Base-by-base conservation (phyloP, 75 land plant species). In the Larix kaempferi region DNA sequence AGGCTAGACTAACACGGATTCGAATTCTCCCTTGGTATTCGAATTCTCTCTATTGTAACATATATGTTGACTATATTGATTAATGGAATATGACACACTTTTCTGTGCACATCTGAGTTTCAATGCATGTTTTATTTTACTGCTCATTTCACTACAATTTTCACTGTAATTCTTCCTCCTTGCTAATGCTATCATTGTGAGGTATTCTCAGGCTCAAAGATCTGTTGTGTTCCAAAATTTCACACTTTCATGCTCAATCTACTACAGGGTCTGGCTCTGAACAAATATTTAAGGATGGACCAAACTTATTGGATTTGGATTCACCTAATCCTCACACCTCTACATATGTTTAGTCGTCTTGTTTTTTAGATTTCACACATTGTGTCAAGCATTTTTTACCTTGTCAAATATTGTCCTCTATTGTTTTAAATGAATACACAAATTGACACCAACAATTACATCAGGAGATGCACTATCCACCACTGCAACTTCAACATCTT, bases 391-490 rank as follows among this genome's bases (percentile, higher is more conserved):
- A n/a, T 17, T 80, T 21, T 81, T 74, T 23, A 55, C 75, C 75
- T 16, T 25, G 17, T 55, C 56, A 52, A 26, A 74, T 56, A 25
- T 74, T 22, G 26, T 55, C 57, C 19, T 52, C 75, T 19, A 25
- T 23, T 12, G 57, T 74, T 4, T 25, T 74, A 12, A 25, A 14
- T 5, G 17, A 84, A 75, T 56, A n/a, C 82, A 35, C 56, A 71
- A 35, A 25, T 74, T 2, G 33, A 39, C 77, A 71, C 52, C 66
- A 78, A 22, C 91, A 86, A 79, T 55, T 82, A 1, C 82, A 83
- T 75, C 87, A 82, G 73, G 87, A 82, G 76, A 73, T 83, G 82
- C 82, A 86, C 57, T 82, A 82, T n/a, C 87, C 71, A 37, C 44
- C 44, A 33, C 19, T 66, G 71, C 71, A 16, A 5, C 39, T 66